Evolutionary conservation across 2,329 filamentous ascomycete genomes (phyloP).

Genomic region (Penicillium glabrum): DNA sequence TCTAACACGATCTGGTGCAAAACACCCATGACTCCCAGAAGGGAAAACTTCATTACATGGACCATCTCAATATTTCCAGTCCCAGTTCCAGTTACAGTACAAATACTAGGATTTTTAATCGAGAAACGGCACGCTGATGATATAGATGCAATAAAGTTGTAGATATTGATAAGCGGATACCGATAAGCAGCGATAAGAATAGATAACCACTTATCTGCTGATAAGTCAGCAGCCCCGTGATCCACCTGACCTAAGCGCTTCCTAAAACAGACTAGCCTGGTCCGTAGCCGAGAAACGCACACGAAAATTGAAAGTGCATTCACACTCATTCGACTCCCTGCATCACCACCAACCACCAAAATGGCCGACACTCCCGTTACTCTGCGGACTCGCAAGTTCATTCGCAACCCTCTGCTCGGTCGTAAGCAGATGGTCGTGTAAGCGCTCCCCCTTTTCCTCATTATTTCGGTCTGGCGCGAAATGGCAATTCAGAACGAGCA

Average conservation of each 20-base stretch:
- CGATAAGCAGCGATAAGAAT: background rate
- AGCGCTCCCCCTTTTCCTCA: constrained; percentile 46
- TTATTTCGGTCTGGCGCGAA: constrained; percentile 10
- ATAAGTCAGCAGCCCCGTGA: constrained; percentile 8
- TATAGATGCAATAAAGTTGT: background rate
- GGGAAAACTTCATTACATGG: too few species aligned
- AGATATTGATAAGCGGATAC: background rate
- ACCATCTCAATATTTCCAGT: too few species aligned
- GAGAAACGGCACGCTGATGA: background rate
- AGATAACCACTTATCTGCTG: background rate
- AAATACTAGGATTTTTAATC: too few species aligned
- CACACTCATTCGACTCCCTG: constrained; percentile 20
- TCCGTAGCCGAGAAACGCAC: constrained; percentile 44
- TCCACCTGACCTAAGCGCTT: constrained; percentile 14
- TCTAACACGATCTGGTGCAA: too few species aligned
- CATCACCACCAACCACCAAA: constrained; percentile 48
- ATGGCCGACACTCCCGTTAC: constrained; percentile 84
- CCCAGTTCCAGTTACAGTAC: too few species aligned
- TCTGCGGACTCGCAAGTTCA: constrained; percentile 99
- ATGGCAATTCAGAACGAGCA: background rate
- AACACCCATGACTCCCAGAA: too few species aligned
- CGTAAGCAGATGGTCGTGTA: constrained; percentile 99
- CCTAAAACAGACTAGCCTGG: constrained; percentile 28
- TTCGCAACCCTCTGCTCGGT: constrained; percentile 98
- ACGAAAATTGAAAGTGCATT: constrained; percentile 42